Evolutionary conservation across 441 rosid species (phyloP).

Genomic region (Bocquillonia castaneifolia): DNA sequence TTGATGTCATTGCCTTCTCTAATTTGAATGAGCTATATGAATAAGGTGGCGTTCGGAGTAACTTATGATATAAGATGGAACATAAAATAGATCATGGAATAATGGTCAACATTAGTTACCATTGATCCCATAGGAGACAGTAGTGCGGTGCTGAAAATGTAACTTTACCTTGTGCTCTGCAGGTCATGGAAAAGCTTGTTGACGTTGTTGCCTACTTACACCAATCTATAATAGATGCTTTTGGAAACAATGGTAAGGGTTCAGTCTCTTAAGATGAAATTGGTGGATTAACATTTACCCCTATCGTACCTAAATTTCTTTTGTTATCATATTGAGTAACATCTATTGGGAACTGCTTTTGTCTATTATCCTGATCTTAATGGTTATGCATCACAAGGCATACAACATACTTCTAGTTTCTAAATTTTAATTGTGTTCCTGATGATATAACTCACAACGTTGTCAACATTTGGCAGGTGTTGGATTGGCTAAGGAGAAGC

Average conservation of each 20-base stretch:
- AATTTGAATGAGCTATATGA: background rate
- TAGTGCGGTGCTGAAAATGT: conserved; percentile 3
- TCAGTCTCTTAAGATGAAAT: conserved; percentile 14
- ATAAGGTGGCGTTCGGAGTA: background rate
- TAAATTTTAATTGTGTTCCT: conserved; percentile 6
- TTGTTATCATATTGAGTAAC: too few relatives aligned
- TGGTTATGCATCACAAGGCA: background rate
- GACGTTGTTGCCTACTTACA: conserved; percentile 68
- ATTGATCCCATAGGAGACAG: background rate
- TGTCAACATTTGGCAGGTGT: conserved; percentile 32
- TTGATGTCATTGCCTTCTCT: background rate
- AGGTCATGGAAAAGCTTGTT: conserved; percentile 81
- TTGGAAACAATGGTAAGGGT: conserved; percentile 51
- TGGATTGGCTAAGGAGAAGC: conserved; percentile 29
- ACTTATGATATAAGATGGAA: background rate
- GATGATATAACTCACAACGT: conserved; percentile 11
- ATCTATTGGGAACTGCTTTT: background rate
- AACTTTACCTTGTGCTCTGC: conserved; percentile 28
- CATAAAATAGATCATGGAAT: background rate
- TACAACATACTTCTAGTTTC: background rate
- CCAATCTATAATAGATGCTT: conserved; percentile 70
- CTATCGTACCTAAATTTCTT: too few relatives aligned
- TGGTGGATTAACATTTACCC: too few relatives aligned
- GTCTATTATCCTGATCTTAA: background rate
- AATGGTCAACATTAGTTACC: background rate